phyloP scores from a whole-genome alignment of 768 basidiomycete species.

The Podaxis sp. region DNA sequence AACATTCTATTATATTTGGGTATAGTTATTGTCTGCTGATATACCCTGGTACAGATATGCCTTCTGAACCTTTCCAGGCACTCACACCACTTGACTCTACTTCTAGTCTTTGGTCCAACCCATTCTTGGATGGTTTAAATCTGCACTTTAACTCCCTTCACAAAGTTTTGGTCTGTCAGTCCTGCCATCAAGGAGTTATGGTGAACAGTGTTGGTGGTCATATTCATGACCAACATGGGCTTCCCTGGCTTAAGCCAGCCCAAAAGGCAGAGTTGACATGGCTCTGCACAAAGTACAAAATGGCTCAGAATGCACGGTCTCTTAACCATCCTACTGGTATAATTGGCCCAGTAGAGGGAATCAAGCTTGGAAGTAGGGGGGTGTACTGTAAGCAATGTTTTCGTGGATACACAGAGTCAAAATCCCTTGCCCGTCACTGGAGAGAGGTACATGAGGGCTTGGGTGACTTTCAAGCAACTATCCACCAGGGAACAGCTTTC shows the following conservation, averaged over 20 bases:
- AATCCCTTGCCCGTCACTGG: neutral
- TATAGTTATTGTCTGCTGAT: neutral
- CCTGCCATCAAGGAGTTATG: neutral
- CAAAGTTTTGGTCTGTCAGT: neutral
- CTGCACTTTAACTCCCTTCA: neutral
- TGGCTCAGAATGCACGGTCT: neutral
- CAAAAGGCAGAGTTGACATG: neutral
- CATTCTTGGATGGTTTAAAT: neutral
- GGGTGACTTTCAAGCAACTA: neutral
- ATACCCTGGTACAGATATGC: neutral
- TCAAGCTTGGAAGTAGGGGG: neutral
- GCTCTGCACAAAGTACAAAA: neutral
- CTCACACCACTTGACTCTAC: neutral
- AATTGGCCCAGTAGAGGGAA: neutral
- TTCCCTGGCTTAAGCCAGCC: neutral
- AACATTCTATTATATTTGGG: neutral
- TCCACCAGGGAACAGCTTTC: neutral
- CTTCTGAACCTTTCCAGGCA: neutral
- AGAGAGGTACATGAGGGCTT: neutral
- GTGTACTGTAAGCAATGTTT: neutral
- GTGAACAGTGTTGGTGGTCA: neutral
- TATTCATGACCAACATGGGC: neutral
- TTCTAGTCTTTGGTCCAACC: neutral
- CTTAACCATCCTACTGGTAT: neutral
- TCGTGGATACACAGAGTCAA: neutral